Base-by-base conservation (phyloP, 495 filamentous ascomycete species). In the Evansstolkia leycettana region DNA sequence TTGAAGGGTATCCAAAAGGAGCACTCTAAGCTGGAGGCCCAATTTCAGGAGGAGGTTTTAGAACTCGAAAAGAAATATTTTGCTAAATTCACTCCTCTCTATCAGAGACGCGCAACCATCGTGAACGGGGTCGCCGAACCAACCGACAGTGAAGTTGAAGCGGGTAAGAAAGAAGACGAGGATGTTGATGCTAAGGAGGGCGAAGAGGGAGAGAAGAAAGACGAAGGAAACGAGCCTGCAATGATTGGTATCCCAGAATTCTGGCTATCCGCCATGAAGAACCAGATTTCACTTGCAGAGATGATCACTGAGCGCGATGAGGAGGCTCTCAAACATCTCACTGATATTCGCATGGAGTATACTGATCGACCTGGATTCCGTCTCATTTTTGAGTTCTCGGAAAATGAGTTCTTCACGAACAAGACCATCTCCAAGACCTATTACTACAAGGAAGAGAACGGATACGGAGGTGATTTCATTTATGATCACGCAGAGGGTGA, bases 211-310 rank as follows among this genome's bases (percentile, higher is more conserved):
- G 63, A 76, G 35, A 64, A 75, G 42, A 50, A 64, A 31, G 57
- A 61, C 12, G 60, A 62, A 32, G 50, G 48, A n/a, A 49, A 63
- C 17, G 69, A 71, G 37, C 66, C 75, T 37, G 55, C 73, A 36
- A 66, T 74, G 30, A 64, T 67, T 42, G 88, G 88, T 48, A 94
- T 96, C 42, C 92, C 92, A 23, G 92, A 99, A 60, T 99, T 99
- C 71, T 99, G 92, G 92, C 71, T 99, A 17, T 94, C 89, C 40
- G 86, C 92, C 42, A 96, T 99, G 90, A 99, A 99, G 72, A 99
- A 96, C 66, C 85, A 94, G 54, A 74, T 89, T 51, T 88, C 86
- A 7, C 73, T 99, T 30, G 86, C 88, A 23, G 92, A 96, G 64
- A 89, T 94, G 75, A 94, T 99, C 56, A 96, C 88, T 42, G 92